Conservation (phyloP, 495 filamentous ascomycete genomes). For the Neurospora tetrasperma region DNA sequence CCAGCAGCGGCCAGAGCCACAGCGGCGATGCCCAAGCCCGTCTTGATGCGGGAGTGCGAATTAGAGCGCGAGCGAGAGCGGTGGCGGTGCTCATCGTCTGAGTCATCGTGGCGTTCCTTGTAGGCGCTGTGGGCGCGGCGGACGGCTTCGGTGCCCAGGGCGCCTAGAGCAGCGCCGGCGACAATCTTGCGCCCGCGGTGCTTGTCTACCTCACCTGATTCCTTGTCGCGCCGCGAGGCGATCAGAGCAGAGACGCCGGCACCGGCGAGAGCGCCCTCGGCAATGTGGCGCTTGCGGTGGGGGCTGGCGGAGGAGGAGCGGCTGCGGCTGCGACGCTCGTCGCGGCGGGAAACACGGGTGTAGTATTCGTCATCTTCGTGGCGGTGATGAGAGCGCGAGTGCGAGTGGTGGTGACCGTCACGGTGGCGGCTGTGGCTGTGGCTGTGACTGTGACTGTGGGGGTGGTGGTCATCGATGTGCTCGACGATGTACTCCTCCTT, state of each 20-base stretch:
- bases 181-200: slow-evolving; percentile 63
- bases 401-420: slow-evolving; percentile 9
- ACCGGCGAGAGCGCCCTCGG: slow-evolving; percentile 75
- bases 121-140: slow-evolving; percentile 64
- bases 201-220: slow-evolving; percentile 43
- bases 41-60: slow-evolving; percentile 47
- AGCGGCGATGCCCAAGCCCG: slow-evolving; percentile 67
- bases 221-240: slow-evolving; percentile 53
- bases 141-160: slow-evolving; percentile 67
- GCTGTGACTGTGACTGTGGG: slow-evolving; percentile 28
- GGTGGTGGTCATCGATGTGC: slow-evolving; percentile 37
- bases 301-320: slow-evolving; percentile 31
- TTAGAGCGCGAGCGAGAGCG: slow-evolving; percentile 43
- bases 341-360: slow-evolving; percentile 29
- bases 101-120: slow-evolving; percentile 50
- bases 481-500: slow-evolving; percentile 37
- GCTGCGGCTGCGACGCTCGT: slow-evolving; percentile 8
- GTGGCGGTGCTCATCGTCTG: slow-evolving; percentile 27
- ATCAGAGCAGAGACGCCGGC: slow-evolving; percentile 66
- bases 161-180: slow-evolving; percentile 73
- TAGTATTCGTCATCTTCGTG: slow-evolving; percentile 37
- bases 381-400: slow-evolving; percentile 11
- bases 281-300: slow-evolving; percentile 70
- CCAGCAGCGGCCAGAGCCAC: slow-evolving; percentile 66
- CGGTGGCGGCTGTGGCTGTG: slow-evolving; percentile 42